Base-by-base conservation (phyloP, 2,329 filamentous ascomycete genomes). In the Trichophyton schoenleinii region DNA sequence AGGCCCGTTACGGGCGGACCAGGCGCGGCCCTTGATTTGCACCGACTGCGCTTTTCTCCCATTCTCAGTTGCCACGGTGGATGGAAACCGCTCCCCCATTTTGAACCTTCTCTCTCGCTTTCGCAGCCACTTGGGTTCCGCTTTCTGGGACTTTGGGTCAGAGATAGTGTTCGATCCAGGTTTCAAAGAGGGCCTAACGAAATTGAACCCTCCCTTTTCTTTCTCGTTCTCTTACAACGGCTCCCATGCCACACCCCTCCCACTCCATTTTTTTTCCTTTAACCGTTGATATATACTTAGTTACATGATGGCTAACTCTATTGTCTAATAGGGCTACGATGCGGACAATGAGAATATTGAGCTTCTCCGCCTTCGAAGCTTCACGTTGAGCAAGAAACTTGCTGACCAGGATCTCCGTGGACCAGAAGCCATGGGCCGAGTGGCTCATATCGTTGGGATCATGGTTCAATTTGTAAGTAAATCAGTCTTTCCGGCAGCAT, bases 381-480 rank as follows among this genome's bases (percentile, higher is more conserved):
- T 87, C 71, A 91, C 87, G 0, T 74, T 95, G 22, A 81, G 83
- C 42, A 84, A 79, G 63, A 83, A 84, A 69, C 74, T 96, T 41
- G 71, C 79, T 11, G 89, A 91, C 67, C 73, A 79, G 8, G 78
- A 88, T 57, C 78, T 95, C 20, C 77, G 85, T 41, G 78, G 80
- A 53, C 75, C 81, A 55, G 77, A 83, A 68, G 84, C 83, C 15
- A 81, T 90, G 73, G 81, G 85, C 34, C 82, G 81, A 68, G 79
- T 96, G 59, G 78, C 80, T 59, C 79, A 81, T 44, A 74, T 90
- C 22, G 76, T 96, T 65, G 77, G 79, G 36, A 80, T 83, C 59
- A 82, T 96, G 81, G 83, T 84, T 64, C 86, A 86, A 48, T 95
- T 92, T 77, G 90, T 95, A 77, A 87, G 88, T 69, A 65, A 64